Evolutionary conservation across 331 rosid genomes (phyloP).

Genomic region (Malus hybrid): DNA sequence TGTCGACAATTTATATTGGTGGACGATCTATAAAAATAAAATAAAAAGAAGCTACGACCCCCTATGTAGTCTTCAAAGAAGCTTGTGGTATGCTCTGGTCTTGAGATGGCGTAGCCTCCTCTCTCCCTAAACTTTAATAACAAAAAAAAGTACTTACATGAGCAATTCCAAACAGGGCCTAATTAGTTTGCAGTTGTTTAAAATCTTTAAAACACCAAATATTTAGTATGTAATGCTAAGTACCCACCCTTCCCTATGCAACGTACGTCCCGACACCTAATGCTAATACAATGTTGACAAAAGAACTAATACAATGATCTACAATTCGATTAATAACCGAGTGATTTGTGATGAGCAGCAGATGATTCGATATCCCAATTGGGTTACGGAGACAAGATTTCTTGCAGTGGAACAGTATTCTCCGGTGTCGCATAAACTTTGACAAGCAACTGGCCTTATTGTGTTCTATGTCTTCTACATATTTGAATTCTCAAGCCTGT

Average conservation of each 20-base stretch:
- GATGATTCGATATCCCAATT: background rate
- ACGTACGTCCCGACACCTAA: background rate
- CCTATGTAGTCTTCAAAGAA: too few species aligned
- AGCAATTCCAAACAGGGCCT: background rate
- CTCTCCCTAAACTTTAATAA: too few species aligned
- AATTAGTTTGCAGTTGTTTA: background rate
- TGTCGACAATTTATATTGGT: fast-evolving
- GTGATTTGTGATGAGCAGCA: background rate
- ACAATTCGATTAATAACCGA: background rate
- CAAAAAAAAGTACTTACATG: too few species aligned
- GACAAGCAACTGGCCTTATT: conserved; percentile 20
- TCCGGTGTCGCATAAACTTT: conserved; percentile 3
- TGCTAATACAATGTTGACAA: conserved; percentile 1
- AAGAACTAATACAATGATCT: conserved; percentile 1
- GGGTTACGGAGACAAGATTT: background rate
- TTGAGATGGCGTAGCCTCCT: too few species aligned
- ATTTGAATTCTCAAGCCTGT: conserved; percentile 45
- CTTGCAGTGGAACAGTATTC: conserved; percentile 11
- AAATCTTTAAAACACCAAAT: background rate
- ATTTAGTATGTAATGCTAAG: background rate
- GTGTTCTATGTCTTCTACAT: conserved; percentile 4
- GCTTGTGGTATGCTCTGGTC: too few species aligned
- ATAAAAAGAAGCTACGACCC: too few species aligned
- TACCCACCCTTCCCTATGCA: conserved; percentile 6
- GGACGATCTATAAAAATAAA: too few species aligned